A percentile compares a stretch with the other conserved stretches of the same genome.
These are phyloP conservation scores for Porpolomopsis calyptriformis DNA, from an alignment of 768 basidiomycete species.

Conservation along the genomic window DNA sequence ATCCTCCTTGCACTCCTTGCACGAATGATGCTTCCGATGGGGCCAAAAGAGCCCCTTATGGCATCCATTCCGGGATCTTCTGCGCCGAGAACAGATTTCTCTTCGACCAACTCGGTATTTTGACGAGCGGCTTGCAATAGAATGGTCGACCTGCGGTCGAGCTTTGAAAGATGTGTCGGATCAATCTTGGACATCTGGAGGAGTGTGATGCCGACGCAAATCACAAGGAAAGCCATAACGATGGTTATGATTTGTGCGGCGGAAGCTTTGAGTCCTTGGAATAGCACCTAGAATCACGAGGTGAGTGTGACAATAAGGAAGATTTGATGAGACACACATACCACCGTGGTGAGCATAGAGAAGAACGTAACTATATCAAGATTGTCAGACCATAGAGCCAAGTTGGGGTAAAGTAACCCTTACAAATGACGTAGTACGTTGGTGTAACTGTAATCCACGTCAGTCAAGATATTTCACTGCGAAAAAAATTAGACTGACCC, in stretches of 20 bases:
- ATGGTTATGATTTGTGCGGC: constrained; percentile 77
- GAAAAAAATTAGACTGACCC: constrained; percentile 30
- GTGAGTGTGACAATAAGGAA: background rate
- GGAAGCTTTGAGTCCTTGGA: constrained; percentile 77
- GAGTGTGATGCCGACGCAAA: constrained; percentile 86
- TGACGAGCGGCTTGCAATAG: constrained; percentile 77
- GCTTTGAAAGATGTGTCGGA: constrained; percentile 61
- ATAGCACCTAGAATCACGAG: constrained; percentile 50
- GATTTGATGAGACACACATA: constrained; percentile 23
- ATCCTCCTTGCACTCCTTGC: constrained; percentile 44
- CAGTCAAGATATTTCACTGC: no score
- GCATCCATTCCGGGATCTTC: constrained; percentile 94
- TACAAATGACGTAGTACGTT: constrained; percentile 80
- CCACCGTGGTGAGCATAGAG: constrained; percentile 75
- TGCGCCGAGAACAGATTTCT: constrained; percentile 50
- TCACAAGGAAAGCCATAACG: constrained; percentile 85
- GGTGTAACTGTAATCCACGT: constrained; percentile 53
- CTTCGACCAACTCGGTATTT: constrained; percentile 58
- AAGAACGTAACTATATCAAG: constrained; percentile 59
- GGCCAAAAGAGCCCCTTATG: constrained; percentile 82
- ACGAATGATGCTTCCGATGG: constrained; percentile 83
- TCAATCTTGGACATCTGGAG: constrained; percentile 96
- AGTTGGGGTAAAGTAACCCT: constrained; percentile 17
- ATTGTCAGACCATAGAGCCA: background rate
- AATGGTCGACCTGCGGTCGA: constrained; percentile 85